These are phyloP conservation scores for Triticum monococcum DNA, from an alignment of 176 grass and related monocot genomes.

Conservation along the genomic window DNA sequence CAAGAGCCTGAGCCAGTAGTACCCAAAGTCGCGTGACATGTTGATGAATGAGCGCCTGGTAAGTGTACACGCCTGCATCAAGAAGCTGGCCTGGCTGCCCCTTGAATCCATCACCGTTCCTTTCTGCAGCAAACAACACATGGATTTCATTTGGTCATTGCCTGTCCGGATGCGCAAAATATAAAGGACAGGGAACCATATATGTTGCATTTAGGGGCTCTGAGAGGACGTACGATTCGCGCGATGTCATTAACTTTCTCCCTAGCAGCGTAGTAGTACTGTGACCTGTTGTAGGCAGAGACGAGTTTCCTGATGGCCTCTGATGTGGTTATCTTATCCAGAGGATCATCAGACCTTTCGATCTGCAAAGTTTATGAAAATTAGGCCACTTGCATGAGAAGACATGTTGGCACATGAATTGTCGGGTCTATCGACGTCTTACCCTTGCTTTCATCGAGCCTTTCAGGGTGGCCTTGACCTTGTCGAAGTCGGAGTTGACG, in stretches of 20 bases:
- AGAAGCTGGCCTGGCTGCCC: conserved; percentile 90
- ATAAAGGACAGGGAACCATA: background rate
- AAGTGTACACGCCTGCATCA: conserved; percentile 87
- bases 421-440: conserved; percentile 31
- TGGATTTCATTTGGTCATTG: conserved; percentile 5
- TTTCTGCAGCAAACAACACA: conserved; percentile 58
- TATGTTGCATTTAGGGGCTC: background rate
- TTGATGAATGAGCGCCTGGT: conserved; percentile 92
- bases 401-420: conserved; percentile 13
- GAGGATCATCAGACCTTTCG: conserved; percentile 79
- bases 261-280: conserved; percentile 62
- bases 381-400: background rate
- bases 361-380: conserved; percentile 38
- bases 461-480: conserved; percentile 97
- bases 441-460: conserved; percentile 89
- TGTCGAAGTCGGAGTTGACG: conserved; percentile 97
- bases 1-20: conserved; percentile 93
- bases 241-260: conserved; percentile 94
- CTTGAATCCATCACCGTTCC: conserved; percentile 84
- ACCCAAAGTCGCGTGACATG: conserved; percentile 98
- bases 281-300: conserved; percentile 63
- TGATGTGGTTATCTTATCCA: conserved; percentile 79
- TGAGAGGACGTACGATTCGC: conserved; percentile 56
- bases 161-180: background rate
- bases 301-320: conserved; percentile 79